Evolutionary conservation across 1,284 basidiomycete species (phyloP), one percentile per base, ranked within the genome.

Genomic region (Ustilago bromivora): DNA sequence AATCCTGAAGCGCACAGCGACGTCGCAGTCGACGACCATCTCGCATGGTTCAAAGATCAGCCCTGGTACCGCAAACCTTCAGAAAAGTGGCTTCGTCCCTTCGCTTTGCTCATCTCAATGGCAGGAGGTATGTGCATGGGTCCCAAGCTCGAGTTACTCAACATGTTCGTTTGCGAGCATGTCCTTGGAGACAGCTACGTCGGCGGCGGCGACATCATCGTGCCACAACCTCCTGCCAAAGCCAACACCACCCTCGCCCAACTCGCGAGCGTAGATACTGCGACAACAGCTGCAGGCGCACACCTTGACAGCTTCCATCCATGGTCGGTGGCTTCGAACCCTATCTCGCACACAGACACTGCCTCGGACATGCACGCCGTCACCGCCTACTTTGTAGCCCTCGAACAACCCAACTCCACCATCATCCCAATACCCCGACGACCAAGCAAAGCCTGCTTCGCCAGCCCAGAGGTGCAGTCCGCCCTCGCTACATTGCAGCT

Each of bases 91-190:
- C 62, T 85, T 8, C 56, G 78, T 32, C 84, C 82, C 0, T 66
- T 84, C 36, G 71, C 77, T 15, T 63, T 85, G 10, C 43, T 84
- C 32, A 76, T 84, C 47, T 64, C 83, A 19, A 57, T 81, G 40
- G 74, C 78, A 4, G 68, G 68, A 5, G 84, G 84, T 6, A 79
- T 84, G 58, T 66, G 79, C 66, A 80, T 86, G 61, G 77, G 82
- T 15, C 77, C 83, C 15, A 78, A 80, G 23, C 65, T 82, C 52
- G 84, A 84, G 66, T 70, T 86, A 15, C 78, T 79, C 62, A 78
- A 79, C 53, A 72, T 82, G 61, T 64, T 86, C 38, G 71, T 82
- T 35, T 86, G 84, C 75, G 78, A 85, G 36, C 51, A 76, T 11
- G 66, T 82, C 2, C 62, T 76, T 7, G 75, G 71, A 6, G 69